Base-by-base conservation (phyloP, 2,329 filamentous ascomycete genomes). In the Sporothrix pallida region DNA sequence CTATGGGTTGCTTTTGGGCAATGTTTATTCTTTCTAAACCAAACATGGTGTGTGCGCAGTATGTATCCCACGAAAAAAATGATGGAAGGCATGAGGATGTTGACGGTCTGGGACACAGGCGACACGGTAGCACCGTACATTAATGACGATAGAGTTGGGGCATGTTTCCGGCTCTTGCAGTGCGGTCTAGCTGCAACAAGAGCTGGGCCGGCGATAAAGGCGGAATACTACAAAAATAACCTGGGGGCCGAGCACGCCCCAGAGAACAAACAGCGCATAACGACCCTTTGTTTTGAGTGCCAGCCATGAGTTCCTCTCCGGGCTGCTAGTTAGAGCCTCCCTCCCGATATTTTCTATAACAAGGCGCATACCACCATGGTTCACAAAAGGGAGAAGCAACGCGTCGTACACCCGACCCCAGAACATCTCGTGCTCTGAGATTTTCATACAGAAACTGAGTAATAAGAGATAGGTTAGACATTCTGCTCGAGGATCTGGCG, bases 1-100 rank as follows among this genome's bases (percentile, higher is more conserved):
- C 23, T 26, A 26, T 26, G 23, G 23, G 23, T 26, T 26, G 23
- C 23, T 26, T 26, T 26, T 26, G 3, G 23, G 23, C 23, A 26
- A 26, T 83, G 83, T 75, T 83, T 83, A 75, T 84, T 83, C 76
- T 83, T 83, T 6, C 80, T 78, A 79, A 83, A 84, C 82, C 82
- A 84, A 20, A 77, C 78, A 0, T 77, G 77, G 26, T 78, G 78
- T 72, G 79, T 80, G 0, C 78, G 73, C 9, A 78, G 76, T 52
- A 79, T 73, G 63, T 80, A 80, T 0, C 79, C 79, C 79, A 80
- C 80, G 72, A 80, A 81, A 37, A 80, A 77, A 1, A 77, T 37
- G 3, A 77, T n/a, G 6, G 75, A 75, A 15, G 77, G 78, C 2
- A 78, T 81, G 73, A 80, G 72, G 17, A 80, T 68, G 72, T 80